Conservation (phyloP, 2,329 filamentous ascomycete species). For the Nemania abortiva region DNA sequence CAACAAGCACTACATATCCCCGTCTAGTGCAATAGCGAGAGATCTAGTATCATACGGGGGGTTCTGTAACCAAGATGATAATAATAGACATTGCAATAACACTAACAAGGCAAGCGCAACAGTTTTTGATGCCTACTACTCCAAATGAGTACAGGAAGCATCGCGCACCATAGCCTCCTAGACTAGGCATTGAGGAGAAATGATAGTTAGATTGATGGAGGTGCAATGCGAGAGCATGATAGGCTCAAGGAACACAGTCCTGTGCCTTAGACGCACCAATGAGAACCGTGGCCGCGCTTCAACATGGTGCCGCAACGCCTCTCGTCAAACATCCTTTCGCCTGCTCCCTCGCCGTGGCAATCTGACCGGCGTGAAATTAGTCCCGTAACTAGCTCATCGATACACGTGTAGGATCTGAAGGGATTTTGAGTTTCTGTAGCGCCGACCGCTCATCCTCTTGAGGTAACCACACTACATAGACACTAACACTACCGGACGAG, state of each 20-base stretch:
- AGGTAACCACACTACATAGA: neutral
- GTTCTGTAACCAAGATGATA: conserved; percentile 6
- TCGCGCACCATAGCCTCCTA: neutral
- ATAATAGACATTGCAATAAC: conserved; percentile 5
- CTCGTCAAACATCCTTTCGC: conserved; percentile 10
- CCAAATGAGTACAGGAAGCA: neutral
- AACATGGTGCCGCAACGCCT: conserved; percentile 22
- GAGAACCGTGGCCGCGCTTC: conserved; percentile 12
- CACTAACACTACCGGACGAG: conserved; percentile 19
- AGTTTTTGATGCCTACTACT: neutral
- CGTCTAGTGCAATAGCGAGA: conserved; percentile 15
- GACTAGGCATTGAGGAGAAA: neutral
- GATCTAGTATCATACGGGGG: conserved; percentile 12
- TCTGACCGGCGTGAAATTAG: conserved; percentile 2
- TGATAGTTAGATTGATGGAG: conserved; percentile 11
- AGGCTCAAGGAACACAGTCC: conserved; percentile 3
- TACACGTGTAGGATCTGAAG: conserved; percentile 2
- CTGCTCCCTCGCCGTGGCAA: neutral
- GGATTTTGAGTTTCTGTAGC: neutral
- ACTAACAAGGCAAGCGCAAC: neutral
- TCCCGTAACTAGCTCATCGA: conserved; percentile 5
- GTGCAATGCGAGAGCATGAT: conserved; percentile 14
- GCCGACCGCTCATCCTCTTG: conserved; percentile 1
- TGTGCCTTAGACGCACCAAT: conserved; percentile 20
- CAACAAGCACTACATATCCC: conserved; percentile 11